Base-by-base conservation (phyloP, 2,329 filamentous ascomycete genomes). In the Alternaria brassicicola region DNA sequence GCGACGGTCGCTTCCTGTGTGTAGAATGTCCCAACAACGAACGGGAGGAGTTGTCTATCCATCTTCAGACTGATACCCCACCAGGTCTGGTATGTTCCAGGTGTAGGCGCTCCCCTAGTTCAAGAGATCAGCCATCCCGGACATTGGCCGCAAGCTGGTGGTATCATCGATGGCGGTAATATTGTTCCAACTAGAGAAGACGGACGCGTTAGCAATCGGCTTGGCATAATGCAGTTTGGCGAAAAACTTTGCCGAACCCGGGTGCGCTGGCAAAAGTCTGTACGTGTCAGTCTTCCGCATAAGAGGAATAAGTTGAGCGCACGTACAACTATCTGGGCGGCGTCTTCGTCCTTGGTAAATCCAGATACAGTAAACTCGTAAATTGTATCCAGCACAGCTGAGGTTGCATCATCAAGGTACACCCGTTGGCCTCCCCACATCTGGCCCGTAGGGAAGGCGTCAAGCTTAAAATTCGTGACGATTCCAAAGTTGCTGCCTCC, bases 401-500 rank as follows among this genome's bases (percentile, higher is more conserved):
- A 38, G 5, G 62, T 61, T 4, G 55, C n/a, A 21, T 54, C 31
- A 13, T 64, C 58, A 3, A 56, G 35, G n/a, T 65, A 65, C 10
- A 60, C 46, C 2, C 61, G 55, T 13, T 55, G 50, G 9, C 68
- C 70, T 21, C 66, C 66, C 69, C 68, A 73, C 65, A 72, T 68
- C 17, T 66, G 52, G 2, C 63, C 61, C 1, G 64, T 53, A 1
- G 67, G 63, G 21, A 66, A 66, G 9, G 66, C 45, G 7, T 52
- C 28, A 4, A 67, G 55, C n/a, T 68, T 64, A 58, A 73, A 71
- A 12, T 64, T 65, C 10, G 68, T 73, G 12, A 74, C 68, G 8
- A 74, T 63, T 2, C 72, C 80, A 42, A 73, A 73, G 10, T 73
- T 72, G 47, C 65, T 68, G 1, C 69, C 68, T 17, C 70, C 71